These are phyloP conservation scores for Rhynchosporium secalis DNA, from an alignment of 2,329 filamentous ascomycete genomes.

Conservation along the genomic window DNA sequence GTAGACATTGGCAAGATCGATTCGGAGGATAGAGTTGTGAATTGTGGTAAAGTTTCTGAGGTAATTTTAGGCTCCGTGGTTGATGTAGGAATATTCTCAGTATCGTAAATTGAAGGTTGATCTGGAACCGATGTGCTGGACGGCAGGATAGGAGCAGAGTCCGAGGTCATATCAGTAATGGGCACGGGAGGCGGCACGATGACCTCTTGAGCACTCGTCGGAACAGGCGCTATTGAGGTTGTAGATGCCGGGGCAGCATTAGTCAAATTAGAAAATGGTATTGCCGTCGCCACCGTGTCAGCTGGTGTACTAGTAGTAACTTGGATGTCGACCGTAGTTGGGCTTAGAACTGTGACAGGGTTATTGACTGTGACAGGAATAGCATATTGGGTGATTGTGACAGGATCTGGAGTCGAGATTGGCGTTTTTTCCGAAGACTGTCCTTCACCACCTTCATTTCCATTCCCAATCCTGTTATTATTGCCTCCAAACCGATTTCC, in stretches of 20 bases:
- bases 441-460: neutral
- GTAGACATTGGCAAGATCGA: neutral
- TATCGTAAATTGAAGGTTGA: neutral
- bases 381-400: neutral
- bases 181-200: neutral
- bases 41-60: neutral
- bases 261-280: neutral
- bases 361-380: neutral
- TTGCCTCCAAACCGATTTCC: neutral
- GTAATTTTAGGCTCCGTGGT: neutral
- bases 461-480: neutral
- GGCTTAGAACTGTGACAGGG: neutral
- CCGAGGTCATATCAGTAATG: neutral
- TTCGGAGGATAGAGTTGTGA: neutral
- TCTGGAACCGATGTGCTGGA: neutral
- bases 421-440: neutral
- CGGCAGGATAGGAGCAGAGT: neutral
- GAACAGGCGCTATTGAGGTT: neutral
- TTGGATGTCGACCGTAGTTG: neutral
- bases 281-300: neutral
- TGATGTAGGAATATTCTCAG: neutral
- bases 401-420: neutral
- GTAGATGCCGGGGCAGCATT: neutral
- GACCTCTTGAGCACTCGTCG: neutral
- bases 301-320: neutral